Percentiles rank a stretch among this genome's conserved stretches.
phyloP scores from a whole-genome alignment of 2,329 filamentous ascomycete species.

The Dissoconium aciculare region DNA sequence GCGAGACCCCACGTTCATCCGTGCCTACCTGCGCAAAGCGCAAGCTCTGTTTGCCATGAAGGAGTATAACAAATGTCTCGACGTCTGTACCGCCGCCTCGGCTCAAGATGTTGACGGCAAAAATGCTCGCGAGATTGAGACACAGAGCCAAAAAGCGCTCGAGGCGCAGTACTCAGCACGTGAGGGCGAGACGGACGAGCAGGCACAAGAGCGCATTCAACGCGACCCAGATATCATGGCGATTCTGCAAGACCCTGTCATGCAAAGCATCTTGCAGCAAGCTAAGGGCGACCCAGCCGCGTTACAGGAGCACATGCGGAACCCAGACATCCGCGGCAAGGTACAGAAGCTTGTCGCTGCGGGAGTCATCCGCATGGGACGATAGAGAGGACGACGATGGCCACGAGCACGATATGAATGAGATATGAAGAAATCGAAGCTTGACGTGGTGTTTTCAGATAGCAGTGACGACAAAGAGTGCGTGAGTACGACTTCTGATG shows the following conservation, averaged over 20 bases:
- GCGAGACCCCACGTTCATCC: conserved; percentile 81
- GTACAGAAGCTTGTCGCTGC: conserved; percentile 90
- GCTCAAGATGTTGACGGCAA: conserved; percentile 64
- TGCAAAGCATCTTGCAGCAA: conserved; percentile 94
- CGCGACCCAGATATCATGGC: conserved; percentile 54
- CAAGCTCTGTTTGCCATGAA: conserved; percentile 95
- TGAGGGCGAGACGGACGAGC: conserved; percentile 80
- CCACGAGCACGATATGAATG: no score
- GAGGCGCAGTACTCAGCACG: conserved; percentile 77
- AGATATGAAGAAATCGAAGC: no score
- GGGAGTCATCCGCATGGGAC: conserved; percentile 53
- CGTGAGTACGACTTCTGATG: no score
- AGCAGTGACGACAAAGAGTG: no score
- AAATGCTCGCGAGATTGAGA: conserved; percentile 81
- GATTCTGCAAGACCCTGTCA: conserved; percentile 89
- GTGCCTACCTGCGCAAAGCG: conserved; percentile 90
- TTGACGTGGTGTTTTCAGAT: no score
- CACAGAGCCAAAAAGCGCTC: conserved; percentile 85
- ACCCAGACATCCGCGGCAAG: conserved; percentile 69
- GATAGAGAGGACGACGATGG: conserved; percentile 13
- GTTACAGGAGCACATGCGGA: conserved; percentile 94
- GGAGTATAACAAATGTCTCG: conserved; percentile 89
- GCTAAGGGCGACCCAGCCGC: conserved; percentile 86
- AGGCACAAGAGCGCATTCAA: conserved; percentile 82
- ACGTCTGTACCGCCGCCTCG: conserved; percentile 69